A percentile compares a stretch with the other conserved stretches of the same genome.
Conservation (phyloP, 805 yeast species). For the Candida maris region DNA sequence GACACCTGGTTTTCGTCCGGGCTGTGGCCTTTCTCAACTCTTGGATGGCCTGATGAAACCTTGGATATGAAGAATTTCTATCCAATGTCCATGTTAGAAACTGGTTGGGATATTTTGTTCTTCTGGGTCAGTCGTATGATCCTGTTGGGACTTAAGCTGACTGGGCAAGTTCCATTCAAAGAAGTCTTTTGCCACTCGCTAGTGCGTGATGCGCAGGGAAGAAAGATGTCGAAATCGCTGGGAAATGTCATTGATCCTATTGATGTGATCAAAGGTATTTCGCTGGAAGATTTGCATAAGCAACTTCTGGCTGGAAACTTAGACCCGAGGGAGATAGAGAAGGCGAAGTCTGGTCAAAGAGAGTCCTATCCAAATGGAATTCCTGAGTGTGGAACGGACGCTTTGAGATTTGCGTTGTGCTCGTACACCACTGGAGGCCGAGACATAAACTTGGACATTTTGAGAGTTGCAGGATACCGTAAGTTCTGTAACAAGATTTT, state of each 20-base stretch:
- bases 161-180: conserved; percentile 87
- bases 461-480: conserved; percentile 98
- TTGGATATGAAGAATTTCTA: conserved; percentile 71
- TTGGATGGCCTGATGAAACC: conserved; percentile 89
- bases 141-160: conserved; percentile 81
- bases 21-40: conserved; percentile 93
- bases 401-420: conserved; percentile 95
- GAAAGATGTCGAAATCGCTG: conserved; percentile 96
- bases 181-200: conserved; percentile 98
- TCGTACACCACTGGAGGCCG: conserved; percentile 99
- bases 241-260: conserved; percentile 97
- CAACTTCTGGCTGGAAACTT: conserved; percentile 78
- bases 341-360: conserved; percentile 84
- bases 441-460: conserved; percentile 92
- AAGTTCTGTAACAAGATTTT: conserved; percentile 99
- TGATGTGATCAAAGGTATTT: conserved; percentile 88
- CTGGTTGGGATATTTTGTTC: conserved; percentile 99
- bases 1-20: conserved; percentile 99
- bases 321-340: conserved; percentile 82
- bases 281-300: conserved; percentile 73
- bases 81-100: conserved; percentile 93
- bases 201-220: conserved; percentile 98
- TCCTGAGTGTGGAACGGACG: conserved; percentile 99
- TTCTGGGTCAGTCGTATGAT: conserved; percentile 99
- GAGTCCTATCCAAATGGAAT: conserved; percentile 93